Conservation (phyloP, 495 filamentous ascomycete genomes). For the Letharia lupina region DNA sequence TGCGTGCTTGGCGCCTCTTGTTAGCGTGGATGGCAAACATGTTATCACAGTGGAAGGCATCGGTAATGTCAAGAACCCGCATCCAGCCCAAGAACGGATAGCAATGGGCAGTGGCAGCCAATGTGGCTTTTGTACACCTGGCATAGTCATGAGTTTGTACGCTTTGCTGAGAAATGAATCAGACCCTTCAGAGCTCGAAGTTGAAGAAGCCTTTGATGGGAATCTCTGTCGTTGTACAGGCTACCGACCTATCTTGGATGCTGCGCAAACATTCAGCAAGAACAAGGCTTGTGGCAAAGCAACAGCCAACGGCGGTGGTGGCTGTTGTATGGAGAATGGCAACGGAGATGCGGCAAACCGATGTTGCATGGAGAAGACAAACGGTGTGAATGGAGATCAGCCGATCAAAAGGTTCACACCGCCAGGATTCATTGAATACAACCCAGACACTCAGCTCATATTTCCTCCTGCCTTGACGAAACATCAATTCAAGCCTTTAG, state of each 20-base stretch:
- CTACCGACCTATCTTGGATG: conserved; percentile 89
- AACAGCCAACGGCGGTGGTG: conserved; percentile 39
- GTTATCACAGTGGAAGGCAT: conserved; percentile 98
- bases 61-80: conserved; percentile 76
- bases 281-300: conserved; percentile 38
- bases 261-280: conserved; percentile 54
- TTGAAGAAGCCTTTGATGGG: conserved; percentile 89
- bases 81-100: conserved; percentile 87
- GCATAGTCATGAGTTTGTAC: conserved; percentile 94
- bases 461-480: conserved; percentile 80
- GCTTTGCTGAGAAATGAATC: conserved; percentile 70
- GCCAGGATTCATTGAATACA: conserved; percentile 86
- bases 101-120: conserved; percentile 47
- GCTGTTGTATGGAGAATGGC: conserved; percentile 49
- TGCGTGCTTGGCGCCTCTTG: conserved; percentile 85
- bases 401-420: conserved; percentile 65
- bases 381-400: conserved; percentile 36
- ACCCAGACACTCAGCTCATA: conserved; percentile 87
- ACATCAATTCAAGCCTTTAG: conserved; percentile 71
- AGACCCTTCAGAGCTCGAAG: conserved; percentile 58
- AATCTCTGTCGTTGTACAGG: conserved; percentile 95
- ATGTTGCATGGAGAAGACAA: conserved; percentile 47
- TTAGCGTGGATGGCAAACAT: conserved; percentile 94
- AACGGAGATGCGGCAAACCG: conserved; percentile 38
- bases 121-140: conserved; percentile 87